Percentiles rank a stretch among this genome's conserved stretches.
These are phyloP conservation scores for Blumeriella jaapii DNA, from an alignment of 2,329 filamentous ascomycete species.

Conservation along the genomic window DNA sequence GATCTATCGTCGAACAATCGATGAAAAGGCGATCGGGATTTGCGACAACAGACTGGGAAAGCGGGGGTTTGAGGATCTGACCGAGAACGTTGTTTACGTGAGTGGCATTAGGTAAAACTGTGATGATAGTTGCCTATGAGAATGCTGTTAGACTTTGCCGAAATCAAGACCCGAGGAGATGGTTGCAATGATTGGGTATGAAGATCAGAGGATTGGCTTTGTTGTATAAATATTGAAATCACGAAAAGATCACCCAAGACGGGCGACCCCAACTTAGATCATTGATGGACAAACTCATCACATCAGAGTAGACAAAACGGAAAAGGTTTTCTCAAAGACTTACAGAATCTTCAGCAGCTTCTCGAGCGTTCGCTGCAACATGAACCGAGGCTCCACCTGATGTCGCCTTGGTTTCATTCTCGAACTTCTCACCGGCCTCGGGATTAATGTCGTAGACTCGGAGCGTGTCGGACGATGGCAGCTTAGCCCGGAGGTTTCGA, in stretches of 20 bases:
- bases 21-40: slow-evolving; percentile 68
- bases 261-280: slow-evolving; percentile 25
- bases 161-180: not conserved
- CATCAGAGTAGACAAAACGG: not conserved
- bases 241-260: slow-evolving; percentile 22
- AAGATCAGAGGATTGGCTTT: slow-evolving; percentile 26
- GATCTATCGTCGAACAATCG: slow-evolving; percentile 94
- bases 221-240: slow-evolving; percentile 23
- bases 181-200: not conserved
- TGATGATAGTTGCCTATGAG: slow-evolving; percentile 69
- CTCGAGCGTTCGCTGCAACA: slow-evolving; percentile 43
- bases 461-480: slow-evolving; percentile 49
- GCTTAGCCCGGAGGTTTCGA: slow-evolving; percentile 55
- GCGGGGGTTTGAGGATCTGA: slow-evolving; percentile 54
- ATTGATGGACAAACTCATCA: slow-evolving; percentile 24
- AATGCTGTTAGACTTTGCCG: slow-evolving; percentile 22
- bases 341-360: slow-evolving; percentile 38
- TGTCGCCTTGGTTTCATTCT: slow-evolving; percentile 32
- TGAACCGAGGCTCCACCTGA: slow-evolving; percentile 36
- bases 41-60: slow-evolving; percentile 35
- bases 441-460: slow-evolving; percentile 56
- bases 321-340: not conserved
- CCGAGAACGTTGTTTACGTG: slow-evolving; percentile 79
- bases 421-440: slow-evolving; percentile 42
- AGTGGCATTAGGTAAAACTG: slow-evolving; percentile 76